phyloP scores from a whole-genome alignment of 495 filamentous ascomycete species.

The Thozetella sp. region DNA sequence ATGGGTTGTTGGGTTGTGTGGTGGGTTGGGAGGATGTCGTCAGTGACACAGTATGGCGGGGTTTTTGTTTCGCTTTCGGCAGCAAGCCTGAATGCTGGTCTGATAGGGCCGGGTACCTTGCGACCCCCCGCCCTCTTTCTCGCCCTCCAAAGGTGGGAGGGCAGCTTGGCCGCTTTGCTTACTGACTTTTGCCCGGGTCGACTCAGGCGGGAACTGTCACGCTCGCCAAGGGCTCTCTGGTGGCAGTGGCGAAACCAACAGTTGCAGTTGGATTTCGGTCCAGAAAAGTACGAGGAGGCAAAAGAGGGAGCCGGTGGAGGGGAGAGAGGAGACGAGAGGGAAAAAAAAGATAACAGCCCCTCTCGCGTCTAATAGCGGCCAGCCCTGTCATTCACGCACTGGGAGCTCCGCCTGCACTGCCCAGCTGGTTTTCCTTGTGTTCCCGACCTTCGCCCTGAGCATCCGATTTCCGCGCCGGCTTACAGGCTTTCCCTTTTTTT shows the following conservation, averaged over 20 bases:
- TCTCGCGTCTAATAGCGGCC: too few species aligned
- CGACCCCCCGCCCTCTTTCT: constrained; percentile 3
- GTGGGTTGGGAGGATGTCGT: constrained; percentile 23
- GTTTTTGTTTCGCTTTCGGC: constrained; percentile 35
- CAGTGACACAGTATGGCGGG: constrained; percentile 35
- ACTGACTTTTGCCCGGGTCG: background rate
- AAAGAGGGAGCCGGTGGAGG: background rate
- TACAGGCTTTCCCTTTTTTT: too few species aligned
- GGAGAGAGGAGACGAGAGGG: background rate
- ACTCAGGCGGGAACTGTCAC: background rate
- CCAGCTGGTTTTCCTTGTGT: too few species aligned
- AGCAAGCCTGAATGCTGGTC: constrained; percentile 18
- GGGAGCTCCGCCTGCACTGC: too few species aligned
- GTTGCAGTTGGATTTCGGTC: background rate
- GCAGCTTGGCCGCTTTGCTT: background rate
- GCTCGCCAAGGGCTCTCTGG: background rate
- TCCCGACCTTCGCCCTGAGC: too few species aligned
- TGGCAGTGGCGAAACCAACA: background rate
- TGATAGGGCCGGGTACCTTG: constrained; percentile 18
- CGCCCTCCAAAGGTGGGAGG: background rate
- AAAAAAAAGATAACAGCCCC: background rate
- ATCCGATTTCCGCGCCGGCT: too few species aligned
- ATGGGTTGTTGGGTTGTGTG: background rate
- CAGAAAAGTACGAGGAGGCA: background rate
- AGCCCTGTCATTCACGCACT: too few species aligned